Conservation (phyloP, 164 flowering plant genomes). For the Magnolia sinica region DNA sequence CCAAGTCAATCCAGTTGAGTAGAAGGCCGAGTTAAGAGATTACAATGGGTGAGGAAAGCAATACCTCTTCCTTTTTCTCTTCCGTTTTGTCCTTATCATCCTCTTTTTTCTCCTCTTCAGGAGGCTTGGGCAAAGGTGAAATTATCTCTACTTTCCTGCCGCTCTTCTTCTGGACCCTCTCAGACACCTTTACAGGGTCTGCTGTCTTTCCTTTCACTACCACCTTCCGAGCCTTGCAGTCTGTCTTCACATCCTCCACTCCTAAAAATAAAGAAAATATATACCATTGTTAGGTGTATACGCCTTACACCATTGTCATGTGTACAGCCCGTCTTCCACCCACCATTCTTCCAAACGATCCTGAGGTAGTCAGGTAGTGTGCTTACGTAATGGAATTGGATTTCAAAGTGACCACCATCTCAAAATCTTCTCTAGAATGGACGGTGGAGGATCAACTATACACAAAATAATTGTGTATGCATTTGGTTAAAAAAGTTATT, state of each 20-base stretch:
- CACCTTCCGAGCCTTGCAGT: constrained; percentile 64
- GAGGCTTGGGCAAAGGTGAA: constrained; percentile 75
- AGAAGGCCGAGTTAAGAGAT: too few relatives aligned
- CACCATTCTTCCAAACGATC: too few relatives aligned
- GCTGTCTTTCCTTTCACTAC: constrained; percentile 78
- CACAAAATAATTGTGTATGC: too few relatives aligned
- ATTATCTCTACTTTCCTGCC: constrained; percentile 71
- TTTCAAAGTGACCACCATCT: too few relatives aligned
- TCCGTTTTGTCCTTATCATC: constrained; percentile 28
- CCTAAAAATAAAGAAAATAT: constrained; percentile 31
- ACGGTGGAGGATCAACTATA: too few relatives aligned
- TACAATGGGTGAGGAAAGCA: neutral
- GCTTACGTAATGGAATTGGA: too few relatives aligned
- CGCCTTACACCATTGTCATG: neutral
- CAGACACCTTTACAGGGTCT: constrained; percentile 72
- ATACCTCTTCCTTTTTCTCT: constrained; percentile 61
- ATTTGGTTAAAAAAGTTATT: too few relatives aligned
- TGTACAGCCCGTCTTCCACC: too few relatives aligned
- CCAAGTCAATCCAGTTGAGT: too few relatives aligned
- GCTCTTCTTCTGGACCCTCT: constrained; percentile 73
- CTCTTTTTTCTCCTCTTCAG: constrained; percentile 43
- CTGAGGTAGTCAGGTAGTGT: too few relatives aligned
- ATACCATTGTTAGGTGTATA: neutral
- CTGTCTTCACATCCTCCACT: constrained; percentile 74
- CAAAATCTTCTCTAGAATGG: too few relatives aligned